These are phyloP conservation scores for Camellia lanceoleosa DNA, from an alignment of 148 eudicot species.

Conservation along the genomic window DNA sequence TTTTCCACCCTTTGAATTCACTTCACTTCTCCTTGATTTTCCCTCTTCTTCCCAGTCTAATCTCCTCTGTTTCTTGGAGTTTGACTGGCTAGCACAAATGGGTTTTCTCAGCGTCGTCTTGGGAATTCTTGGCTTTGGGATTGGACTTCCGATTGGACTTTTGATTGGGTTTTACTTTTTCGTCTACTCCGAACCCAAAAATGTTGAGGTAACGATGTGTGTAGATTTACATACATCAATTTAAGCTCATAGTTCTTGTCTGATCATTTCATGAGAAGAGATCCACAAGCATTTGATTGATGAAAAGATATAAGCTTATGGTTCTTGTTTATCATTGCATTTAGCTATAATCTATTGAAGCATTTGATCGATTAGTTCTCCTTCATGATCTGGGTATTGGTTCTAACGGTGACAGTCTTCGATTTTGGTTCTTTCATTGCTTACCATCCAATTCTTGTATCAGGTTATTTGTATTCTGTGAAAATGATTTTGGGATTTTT, in stretches of 20 bases:
- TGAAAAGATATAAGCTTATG: not conserved
- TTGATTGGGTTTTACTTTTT: conserved; percentile 67
- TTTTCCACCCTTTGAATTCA: not conserved
- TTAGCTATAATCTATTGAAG: not conserved
- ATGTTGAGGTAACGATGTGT: conserved; percentile 38
- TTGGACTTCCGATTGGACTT: conserved; percentile 68
- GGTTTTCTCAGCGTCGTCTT: conserved; percentile 61
- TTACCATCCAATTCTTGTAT: not conserved
- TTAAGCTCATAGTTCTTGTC: not conserved
- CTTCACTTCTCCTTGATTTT: not conserved
- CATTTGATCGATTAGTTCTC: conserved; percentile 1
- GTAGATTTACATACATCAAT: no score
- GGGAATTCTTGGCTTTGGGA: conserved; percentile 63
- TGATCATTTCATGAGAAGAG: not conserved
- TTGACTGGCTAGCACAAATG: conserved; percentile 29
- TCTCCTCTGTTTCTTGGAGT: not conserved
- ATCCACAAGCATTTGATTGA: not conserved
- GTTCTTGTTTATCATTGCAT: conserved; percentile 9
- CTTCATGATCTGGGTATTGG: conserved; percentile 19
- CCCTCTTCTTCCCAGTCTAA: not conserved
- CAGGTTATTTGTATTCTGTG: not conserved
- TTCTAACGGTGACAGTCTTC: not conserved
- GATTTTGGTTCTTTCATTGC: not conserved
- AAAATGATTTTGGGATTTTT: not conserved
- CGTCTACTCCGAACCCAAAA: conserved; percentile 53